Conservation (phyloP, 331 rosid genomes). For the Malus hybrid region DNA sequence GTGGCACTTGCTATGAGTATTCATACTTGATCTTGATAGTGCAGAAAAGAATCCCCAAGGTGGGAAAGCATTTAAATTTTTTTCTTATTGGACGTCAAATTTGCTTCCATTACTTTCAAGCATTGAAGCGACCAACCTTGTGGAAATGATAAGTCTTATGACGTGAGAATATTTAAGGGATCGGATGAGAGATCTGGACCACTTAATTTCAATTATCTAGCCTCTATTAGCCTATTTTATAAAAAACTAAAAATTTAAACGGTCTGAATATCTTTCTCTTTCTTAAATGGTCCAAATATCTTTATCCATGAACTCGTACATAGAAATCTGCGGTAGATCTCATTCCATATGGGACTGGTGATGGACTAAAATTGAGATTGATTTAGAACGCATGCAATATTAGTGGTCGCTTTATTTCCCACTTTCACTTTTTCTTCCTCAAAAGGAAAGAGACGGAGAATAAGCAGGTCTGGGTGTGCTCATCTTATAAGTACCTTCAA, state of each 20-base stretch:
- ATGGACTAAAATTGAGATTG: background rate
- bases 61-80: background rate
- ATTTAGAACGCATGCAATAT: background rate
- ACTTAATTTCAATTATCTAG: too few species aligned
- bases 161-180: background rate
- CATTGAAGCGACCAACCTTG: background rate
- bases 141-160: background rate
- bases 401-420: constrained; percentile 13
- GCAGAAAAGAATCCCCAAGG: background rate
- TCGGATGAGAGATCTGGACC: too few species aligned
- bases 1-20: too few species aligned
- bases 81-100: background rate
- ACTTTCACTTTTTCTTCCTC: background rate
- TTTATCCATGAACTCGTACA: too few species aligned
- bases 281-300: too few species aligned
- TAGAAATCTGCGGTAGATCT: too few species aligned
- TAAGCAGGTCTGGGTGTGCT: background rate
- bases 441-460: background rate
- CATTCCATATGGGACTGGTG: background rate
- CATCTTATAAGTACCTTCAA: background rate
- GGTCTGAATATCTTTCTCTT: too few species aligned
- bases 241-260: too few species aligned
- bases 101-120: background rate
- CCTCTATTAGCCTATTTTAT: too few species aligned
- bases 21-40: background rate